These are phyloP conservation scores for Penicillium sp. DNA, from an alignment of 2,329 filamentous ascomycete genomes.

Conservation along the genomic window DNA sequence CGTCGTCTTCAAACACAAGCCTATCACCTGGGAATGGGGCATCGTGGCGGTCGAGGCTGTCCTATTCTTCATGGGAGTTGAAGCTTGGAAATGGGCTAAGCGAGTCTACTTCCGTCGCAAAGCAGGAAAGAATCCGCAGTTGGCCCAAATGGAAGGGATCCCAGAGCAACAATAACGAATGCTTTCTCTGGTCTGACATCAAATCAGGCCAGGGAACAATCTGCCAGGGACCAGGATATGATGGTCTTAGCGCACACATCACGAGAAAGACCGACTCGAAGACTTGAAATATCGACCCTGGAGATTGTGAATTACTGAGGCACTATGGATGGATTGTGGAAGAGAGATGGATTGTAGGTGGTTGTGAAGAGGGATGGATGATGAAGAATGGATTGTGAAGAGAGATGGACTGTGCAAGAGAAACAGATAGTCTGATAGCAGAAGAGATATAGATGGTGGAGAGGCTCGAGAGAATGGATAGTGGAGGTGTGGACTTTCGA, in stretches of 20 bases:
- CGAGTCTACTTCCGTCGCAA: constrained; percentile 48
- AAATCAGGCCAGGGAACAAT: constrained; percentile 15
- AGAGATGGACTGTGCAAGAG: too few species aligned
- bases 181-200: constrained; percentile 16
- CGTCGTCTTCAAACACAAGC: constrained; percentile 60
- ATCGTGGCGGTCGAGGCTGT: constrained; percentile 58
- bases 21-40: constrained; percentile 64
- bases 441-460: too few species aligned
- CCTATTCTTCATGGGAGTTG: constrained; percentile 60
- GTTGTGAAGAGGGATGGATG: too few species aligned
- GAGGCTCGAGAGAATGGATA: too few species aligned
- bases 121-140: background rate
- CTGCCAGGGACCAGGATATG: background rate
- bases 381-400: too few species aligned
- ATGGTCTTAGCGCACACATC: background rate
- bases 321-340: too few species aligned
- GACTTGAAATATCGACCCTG: too few species aligned
- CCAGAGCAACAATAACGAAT: constrained; percentile 15
- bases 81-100: constrained; percentile 64
- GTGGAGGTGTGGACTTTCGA: too few species aligned
- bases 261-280: too few species aligned
- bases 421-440: too few species aligned
- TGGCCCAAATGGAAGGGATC: background rate
- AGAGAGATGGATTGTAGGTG: too few species aligned
- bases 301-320: too few species aligned